Percentiles rank a stretch among this genome's conserved stretches.
phyloP scores from a whole-genome alignment of 306 rosid genomes.

The Cucumis cinereus region DNA sequence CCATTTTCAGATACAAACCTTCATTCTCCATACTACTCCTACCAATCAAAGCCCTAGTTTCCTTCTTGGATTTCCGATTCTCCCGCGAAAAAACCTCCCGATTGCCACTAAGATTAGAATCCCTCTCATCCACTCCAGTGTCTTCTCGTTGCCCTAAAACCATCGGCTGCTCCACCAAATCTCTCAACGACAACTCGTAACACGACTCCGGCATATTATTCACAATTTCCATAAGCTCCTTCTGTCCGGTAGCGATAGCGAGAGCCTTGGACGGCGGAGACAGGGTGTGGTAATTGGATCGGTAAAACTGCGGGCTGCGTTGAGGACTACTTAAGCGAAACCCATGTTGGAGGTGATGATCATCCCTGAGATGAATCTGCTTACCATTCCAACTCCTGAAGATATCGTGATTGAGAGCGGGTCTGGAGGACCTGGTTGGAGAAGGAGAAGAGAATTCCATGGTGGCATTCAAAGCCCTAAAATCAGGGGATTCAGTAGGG shows the following conservation, averaged over 20 bases:
- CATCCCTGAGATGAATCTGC: neutral
- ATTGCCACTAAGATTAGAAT: neutral
- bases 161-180: constrained; percentile 58
- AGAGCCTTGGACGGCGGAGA: constrained; percentile 60
- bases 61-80: constrained; percentile 8
- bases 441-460: neutral
- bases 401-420: neutral
- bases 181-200: constrained; percentile 76
- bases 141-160: neutral
- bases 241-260: constrained; percentile 67
- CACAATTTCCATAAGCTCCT: constrained; percentile 86
- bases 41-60: constrained; percentile 6
- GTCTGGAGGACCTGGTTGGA: neutral
- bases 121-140: constrained; percentile 5
- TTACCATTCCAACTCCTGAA: constrained; percentile 5
- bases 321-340: constrained; percentile 14
- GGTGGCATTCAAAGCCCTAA: neutral
- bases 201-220: constrained; percentile 64
- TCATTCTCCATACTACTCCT: constrained; percentile 30
- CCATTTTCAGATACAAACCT: constrained; percentile 67
- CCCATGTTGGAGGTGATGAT: neutral
- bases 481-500: neutral
- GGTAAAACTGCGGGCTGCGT: constrained; percentile 19
- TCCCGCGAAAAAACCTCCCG: constrained; percentile 8
- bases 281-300: constrained; percentile 25